These are phyloP conservation scores for Ensete ventricosum DNA, from an alignment of 176 grass and related monocot genomes.

Conservation along the genomic window DNA sequence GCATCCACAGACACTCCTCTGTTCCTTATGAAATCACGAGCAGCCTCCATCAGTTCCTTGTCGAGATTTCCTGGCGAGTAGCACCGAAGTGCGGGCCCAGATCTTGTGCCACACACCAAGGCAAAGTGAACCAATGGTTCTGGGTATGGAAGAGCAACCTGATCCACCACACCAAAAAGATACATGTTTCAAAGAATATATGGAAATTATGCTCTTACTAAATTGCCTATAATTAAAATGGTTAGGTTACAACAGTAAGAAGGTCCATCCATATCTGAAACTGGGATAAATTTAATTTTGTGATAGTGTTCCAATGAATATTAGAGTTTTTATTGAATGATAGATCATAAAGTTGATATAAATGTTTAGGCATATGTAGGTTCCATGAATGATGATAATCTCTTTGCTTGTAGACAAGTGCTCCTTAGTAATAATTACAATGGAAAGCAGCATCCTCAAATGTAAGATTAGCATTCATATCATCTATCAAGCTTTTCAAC, in stretches of 20 bases:
- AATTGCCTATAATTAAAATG: background rate
- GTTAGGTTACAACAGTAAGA: background rate
- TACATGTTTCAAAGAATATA: background rate
- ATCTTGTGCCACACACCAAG: conserved; percentile 82
- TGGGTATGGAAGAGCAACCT: conserved; percentile 70
- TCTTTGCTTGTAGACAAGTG: no score
- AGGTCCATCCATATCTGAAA: background rate
- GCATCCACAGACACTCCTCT: conserved; percentile 66
- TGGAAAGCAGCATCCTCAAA: no score
- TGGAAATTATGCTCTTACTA: background rate
- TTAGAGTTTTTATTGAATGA: no score
- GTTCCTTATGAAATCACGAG: conserved; percentile 54
- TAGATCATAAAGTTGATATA: no score
- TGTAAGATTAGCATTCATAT: no score
- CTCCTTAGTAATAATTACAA: no score
- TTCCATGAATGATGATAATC: no score
- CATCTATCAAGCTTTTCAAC: no score
- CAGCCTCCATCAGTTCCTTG: conserved; percentile 82
- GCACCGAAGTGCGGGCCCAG: conserved; percentile 69
- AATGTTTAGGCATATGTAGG: no score
- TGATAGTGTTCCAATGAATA: background rate
- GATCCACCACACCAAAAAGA: background rate
- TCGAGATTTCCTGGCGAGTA: conserved; percentile 94
- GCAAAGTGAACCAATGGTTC: conserved; percentile 86
- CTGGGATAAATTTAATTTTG: background rate